Base-by-base conservation (phyloP, 805 yeast species). In the Candida patagonica region DNA sequence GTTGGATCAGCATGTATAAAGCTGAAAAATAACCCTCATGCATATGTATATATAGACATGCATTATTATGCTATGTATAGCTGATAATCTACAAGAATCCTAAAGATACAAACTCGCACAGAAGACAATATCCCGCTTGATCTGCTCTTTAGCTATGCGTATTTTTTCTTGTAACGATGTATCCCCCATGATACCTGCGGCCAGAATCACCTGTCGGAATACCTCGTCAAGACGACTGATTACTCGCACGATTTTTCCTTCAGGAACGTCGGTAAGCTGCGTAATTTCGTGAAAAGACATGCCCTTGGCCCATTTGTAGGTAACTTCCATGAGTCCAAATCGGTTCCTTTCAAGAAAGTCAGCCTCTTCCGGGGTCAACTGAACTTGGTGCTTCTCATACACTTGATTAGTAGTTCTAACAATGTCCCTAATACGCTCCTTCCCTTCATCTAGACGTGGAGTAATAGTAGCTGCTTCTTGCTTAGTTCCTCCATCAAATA, bases 261-360 rank as follows among this genome's bases (percentile, higher is more conserved):
- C 98, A 26, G 86, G 88, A 52, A 88, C 95, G 15, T 77, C 78
- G 42, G 95, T 84, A 47, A 86, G 71, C 44, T 76, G 80, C 80
- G 88, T 92, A 48, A 92, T 89, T 42, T 86, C 94, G 48, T 81
- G 80, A 66, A 92, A 92, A 0, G 94, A 72, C 69, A 80, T 71
- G 2, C 98, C 99, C 48, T 94, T 71, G 1, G 97, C 96, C 99
- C 99, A 92, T 62, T 92, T 96, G 58, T 89, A 92, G 4, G 89
- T 95, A 9, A 86, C 95, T 57, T 87, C 89, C 61, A 86, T 83
- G 53, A 92, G 68, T 0, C 89, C 95, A 61, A 92, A 92, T 49
- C 97, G 68, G 52, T 85, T 80, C 47, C 80, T 73, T 42, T 85
- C 94, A 48, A 80, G 63, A 53, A 89, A 92, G 44, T 80, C 82